Base-by-base conservation (phyloP, 2,329 filamentous ascomycete species). In the Domatiomyces globalis region DNA sequence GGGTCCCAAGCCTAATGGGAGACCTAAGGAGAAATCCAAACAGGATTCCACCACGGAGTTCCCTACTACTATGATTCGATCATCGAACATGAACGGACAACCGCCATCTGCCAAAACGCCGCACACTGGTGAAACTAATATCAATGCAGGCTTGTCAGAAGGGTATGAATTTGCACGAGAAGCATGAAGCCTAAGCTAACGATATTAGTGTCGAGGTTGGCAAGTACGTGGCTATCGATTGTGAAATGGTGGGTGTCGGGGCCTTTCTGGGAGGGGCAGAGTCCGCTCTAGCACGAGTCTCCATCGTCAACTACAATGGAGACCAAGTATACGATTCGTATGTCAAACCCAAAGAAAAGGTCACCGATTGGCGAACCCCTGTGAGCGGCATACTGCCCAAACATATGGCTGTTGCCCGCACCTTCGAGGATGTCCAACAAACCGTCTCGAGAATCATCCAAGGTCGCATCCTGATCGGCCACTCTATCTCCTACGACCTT, bases 211-310 rank as follows among this genome's bases (percentile, higher is more conserved):
- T 84, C 36, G 79, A 87, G 49, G 71, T 89, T 18, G 92, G 90
- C 49, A 94, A 92, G 74, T 98, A 94, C 66, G 71, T 98, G 43
- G 85, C 86, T 18, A 79, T 98, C 46, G 92, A 98, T 71, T 98
- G 92, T 67, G 92, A 98, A 70, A 98, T 98, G 92, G 92, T 98
- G 22, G 92, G 90, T 46, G 80, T 94, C 0, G 78, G 79, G 1
- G 70, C 69, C 2, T 2, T 39, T 39, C 33, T 4, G 15, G 33
- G 33, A 39, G 33, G 33, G 33, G 5, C 71, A 67, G 74, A 83
- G 63, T 88, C 87, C 36, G 81, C 81, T 0, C 78, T 98, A 45
- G 92, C 92, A 1, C 80, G 92, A 46, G 87, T 90, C 51, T 94
- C 86, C 63, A 72, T 94, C 15, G 89, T 95, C 59, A 94, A 96